Evolutionary conservation across 257 asterid genomes (phyloP).

Genomic region (Galeopsis tetrahit): DNA sequence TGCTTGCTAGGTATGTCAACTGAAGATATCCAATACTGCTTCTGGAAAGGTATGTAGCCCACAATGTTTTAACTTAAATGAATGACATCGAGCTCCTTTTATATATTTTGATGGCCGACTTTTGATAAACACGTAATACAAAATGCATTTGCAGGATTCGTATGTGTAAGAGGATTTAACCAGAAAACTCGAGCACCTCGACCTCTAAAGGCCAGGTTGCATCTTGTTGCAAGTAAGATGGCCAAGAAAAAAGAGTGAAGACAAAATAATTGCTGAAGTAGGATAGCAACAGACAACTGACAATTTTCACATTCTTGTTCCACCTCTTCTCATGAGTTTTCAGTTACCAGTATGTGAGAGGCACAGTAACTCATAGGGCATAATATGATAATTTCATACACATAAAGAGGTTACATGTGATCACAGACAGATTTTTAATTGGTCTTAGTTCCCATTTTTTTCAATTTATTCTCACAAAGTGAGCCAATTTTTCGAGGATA

Average conservation of each 20-base stretch:
- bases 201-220: conserved; percentile 78
- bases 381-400: conserved; percentile 28
- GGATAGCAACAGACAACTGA: conserved; percentile 42
- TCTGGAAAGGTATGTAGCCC: conserved; percentile 71
- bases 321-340: conserved; percentile 37
- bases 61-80: conserved; percentile 19
- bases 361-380: conserved; percentile 33
- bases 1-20: conserved; percentile 67
- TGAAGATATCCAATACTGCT: conserved; percentile 63
- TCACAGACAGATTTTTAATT: conserved; percentile 33
- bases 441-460: conserved; percentile 30
- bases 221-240: conserved; percentile 76
- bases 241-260: conserved; percentile 42
- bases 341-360: conserved; percentile 37
- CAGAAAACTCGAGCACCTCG: conserved; percentile 70
- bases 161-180: conserved; percentile 91
- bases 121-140: not conserved
- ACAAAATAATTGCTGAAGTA: conserved; percentile 33
- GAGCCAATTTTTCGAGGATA: conserved; percentile 51
- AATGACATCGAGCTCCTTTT: not conserved
- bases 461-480: conserved; percentile 42
- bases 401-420: conserved; percentile 40
- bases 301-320: conserved; percentile 45
- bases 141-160: conserved; percentile 59
- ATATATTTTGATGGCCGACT: not conserved